Evolutionary conservation across 208 protist genomes (phyloP), one percentile per base, ranked within the genome.

Genomic region (Pavlovales sp.): DNA sequence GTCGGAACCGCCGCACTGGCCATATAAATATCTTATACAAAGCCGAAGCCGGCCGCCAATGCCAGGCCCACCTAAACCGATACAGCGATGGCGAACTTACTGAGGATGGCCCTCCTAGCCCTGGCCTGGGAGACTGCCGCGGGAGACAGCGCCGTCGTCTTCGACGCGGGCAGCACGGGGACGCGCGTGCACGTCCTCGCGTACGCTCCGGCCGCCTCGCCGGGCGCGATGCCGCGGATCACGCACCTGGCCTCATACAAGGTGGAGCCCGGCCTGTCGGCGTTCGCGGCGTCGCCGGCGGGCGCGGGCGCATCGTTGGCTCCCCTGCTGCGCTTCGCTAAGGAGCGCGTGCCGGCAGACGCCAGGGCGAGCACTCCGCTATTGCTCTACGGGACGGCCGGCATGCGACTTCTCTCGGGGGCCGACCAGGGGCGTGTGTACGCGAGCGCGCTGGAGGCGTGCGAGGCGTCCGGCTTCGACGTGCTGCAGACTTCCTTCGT

Each of bases 111-210:
- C n/a, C n/a, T n/a, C n/a, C n/a, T n/a, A n/a, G n/a, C n/a, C n/a
- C n/a, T n/a, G n/a, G n/a, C n/a, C n/a, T n/a, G n/a, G n/a, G n/a
- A n/a, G n/a, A n/a, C n/a, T n/a, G n/a, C n/a, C n/a, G n/a, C n/a
- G n/a, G n/a, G n/a, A n/a, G n/a, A n/a, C n/a, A n/a, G n/a, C n/a
- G 79, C 80, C 14, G 80, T 85, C 36, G 36, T 85, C 42, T 85
- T 85, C 38, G 80, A 85, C 26, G 80, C 34, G 14, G 80, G 80
- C 28, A 71, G 41, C 36, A 85, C 80, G 11, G 80, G 80, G 36
- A 85, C 80, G 10, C 80, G 80, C 47, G 46, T 85, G 7, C 47
- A 85, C 47, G 80, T 85, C 20, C 36, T 39, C 7, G 4, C 39
- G 26, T 81, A 28, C 18, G 26, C 36, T 5, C 67, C n/a, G n/a